Percentiles rank a stretch among this genome's conserved stretches.
phyloP scores from a whole-genome alignment of 768 basidiomycete genomes.

The Nevesoporus exiguus region DNA sequence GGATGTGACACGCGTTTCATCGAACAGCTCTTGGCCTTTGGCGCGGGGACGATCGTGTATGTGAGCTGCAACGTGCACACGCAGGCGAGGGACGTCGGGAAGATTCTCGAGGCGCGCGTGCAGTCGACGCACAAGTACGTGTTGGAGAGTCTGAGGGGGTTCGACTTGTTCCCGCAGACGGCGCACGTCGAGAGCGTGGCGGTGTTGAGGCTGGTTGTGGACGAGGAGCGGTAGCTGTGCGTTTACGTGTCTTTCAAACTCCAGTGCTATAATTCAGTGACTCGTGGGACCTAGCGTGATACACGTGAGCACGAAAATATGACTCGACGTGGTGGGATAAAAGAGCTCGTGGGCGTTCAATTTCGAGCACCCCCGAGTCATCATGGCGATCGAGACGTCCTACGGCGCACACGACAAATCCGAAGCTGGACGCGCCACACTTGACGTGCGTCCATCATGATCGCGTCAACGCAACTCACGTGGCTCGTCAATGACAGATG shows the following conservation, averaged over 20 bases:
- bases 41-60: slow-evolving; percentile 71
- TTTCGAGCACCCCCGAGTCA: background rate
- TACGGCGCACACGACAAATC: background rate
- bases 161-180: slow-evolving; percentile 96
- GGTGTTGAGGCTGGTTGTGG: slow-evolving; percentile 48
- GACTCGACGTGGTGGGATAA: background rate
- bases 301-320: background rate
- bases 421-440: background rate
- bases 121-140: slow-evolving; percentile 49
- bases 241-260: background rate
- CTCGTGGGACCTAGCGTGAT: too few relatives aligned
- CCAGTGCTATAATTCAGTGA: too few relatives aligned
- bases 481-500: background rate
- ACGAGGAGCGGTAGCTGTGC: background rate
- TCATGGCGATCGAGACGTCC: slow-evolving; percentile 9
- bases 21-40: slow-evolving; percentile 69
- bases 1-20: slow-evolving; percentile 85
- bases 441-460: background rate
- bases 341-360: background rate
- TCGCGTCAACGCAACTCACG: background rate
- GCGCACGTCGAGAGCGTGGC: slow-evolving; percentile 89
- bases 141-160: slow-evolving; percentile 80
- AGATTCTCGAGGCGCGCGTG: slow-evolving; percentile 28
- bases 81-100: slow-evolving; percentile 83
- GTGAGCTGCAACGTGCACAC: slow-evolving; percentile 97